Conservation (phyloP, 331 rosid genomes). For the Pyracantha coccinea region DNA sequence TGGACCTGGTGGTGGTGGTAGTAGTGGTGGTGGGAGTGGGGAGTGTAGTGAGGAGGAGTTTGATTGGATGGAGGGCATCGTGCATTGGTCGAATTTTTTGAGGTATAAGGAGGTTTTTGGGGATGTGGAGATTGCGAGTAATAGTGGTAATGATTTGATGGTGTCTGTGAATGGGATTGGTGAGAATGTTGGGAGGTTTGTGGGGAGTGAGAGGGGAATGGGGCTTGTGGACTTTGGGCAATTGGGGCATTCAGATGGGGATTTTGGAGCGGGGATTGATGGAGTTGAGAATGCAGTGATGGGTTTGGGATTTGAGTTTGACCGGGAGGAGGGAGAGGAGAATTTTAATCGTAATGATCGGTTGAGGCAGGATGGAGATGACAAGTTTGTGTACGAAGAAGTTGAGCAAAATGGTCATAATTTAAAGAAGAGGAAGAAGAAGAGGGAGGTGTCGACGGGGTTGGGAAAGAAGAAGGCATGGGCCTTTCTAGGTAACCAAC, state of each 20-base stretch:
- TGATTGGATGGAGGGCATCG: constrained; percentile 88
- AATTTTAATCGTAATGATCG: constrained; percentile 53
- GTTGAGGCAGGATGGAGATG: constrained; percentile 58
- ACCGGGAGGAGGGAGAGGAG: constrained; percentile 66
- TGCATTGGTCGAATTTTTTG: constrained; percentile 89
- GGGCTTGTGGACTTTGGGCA: constrained; percentile 69
- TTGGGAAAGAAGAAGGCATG: constrained; percentile 70
- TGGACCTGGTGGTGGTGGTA: not conserved
- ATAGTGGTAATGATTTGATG: constrained; percentile 42
- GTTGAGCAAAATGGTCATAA: constrained; percentile 48
- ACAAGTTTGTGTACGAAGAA: constrained; percentile 68
- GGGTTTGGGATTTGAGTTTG: constrained; percentile 73
- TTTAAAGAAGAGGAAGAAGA: constrained; percentile 49
- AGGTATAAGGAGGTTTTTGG: constrained; percentile 91
- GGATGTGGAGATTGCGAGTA: constrained; percentile 49
- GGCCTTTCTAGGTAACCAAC: constrained; percentile 58
- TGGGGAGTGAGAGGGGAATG: constrained; percentile 43
- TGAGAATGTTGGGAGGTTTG: constrained; percentile 51
- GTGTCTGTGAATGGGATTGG: constrained; percentile 35
- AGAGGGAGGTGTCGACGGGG: constrained; percentile 50
- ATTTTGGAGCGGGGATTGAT: constrained; percentile 62
- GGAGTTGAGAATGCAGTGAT: constrained; percentile 81
- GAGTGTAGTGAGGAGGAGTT: constrained; percentile 58
- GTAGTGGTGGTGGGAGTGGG: constrained; percentile 27
- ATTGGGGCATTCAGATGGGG: constrained; percentile 68